Conservation (phyloP, 495 filamentous ascomycete species). For the Aspergillus sclerotioniger region DNA sequence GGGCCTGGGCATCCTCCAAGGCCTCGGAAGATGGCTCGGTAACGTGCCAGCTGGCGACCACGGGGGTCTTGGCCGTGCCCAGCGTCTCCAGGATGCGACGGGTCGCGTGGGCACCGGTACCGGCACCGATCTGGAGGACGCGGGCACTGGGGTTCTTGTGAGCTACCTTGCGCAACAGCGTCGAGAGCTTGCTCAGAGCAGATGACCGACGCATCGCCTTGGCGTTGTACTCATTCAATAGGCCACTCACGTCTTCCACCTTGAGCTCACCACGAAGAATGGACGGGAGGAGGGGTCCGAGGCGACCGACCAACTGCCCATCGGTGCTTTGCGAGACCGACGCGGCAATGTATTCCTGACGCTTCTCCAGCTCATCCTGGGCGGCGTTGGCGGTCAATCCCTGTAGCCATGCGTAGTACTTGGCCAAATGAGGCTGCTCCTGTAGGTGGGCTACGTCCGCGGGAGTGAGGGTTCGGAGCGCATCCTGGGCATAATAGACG, state of each 20-base stretch:
- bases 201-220: neutral
- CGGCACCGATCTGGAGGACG: conserved; percentile 22
- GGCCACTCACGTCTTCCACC: conserved; percentile 1
- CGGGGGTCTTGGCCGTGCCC: neutral
- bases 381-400: neutral
- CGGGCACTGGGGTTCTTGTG: conserved; percentile 11
- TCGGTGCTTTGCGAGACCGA: neutral
- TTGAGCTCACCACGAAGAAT: conserved; percentile 8
- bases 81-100: conserved; percentile 1
- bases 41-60: neutral
- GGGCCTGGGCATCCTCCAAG: conserved; percentile 13
- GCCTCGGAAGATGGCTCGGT: conserved; percentile 14
- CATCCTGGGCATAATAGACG: too few relatives aligned
- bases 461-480: too few relatives aligned
- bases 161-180: neutral
- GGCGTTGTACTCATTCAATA: neutral
- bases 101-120: conserved; percentile 5
- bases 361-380: neutral
- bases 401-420: neutral
- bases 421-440: neutral
- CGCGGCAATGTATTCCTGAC: neutral
- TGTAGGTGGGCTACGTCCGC: neutral
- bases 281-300: conserved; percentile 2
- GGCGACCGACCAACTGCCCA: conserved; percentile 1
- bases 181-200: neutral